phyloP scores from a whole-genome alignment of 495 filamentous ascomycete species.

The Parathielavia hyrcaniae region DNA sequence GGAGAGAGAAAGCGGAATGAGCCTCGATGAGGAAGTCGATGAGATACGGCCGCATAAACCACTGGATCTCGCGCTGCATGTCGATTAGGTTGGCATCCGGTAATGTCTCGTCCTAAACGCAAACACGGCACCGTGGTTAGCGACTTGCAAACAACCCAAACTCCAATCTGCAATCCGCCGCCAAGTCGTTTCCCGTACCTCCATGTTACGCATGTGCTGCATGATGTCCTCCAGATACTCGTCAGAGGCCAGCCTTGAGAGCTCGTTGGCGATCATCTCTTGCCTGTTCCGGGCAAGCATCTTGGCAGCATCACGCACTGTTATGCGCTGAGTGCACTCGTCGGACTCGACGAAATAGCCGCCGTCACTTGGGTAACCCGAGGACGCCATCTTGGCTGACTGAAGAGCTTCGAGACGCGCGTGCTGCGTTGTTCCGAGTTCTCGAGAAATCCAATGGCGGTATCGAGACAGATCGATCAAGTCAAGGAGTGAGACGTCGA shows the following conservation, averaged over 20 bases:
- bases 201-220: conserved; percentile 91
- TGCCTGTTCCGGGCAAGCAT: conserved; percentile 69
- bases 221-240: conserved; percentile 92
- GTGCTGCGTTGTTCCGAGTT: conserved; percentile 37
- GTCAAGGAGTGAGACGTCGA: conserved; percentile 44
- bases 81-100: conserved; percentile 97
- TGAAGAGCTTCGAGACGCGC: conserved; percentile 13
- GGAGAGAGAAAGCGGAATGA: conserved; percentile 85
- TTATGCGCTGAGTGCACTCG: conserved; percentile 48
- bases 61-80: conserved; percentile 97
- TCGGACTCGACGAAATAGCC: conserved; percentile 85
- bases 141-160: neutral
- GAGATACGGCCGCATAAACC: conserved; percentile 98
- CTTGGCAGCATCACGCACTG: conserved; percentile 66
- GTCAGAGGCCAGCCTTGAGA: conserved; percentile 72
- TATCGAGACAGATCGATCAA: conserved; percentile 32
- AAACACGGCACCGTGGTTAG: conserved; percentile 8
- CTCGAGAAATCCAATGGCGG: conserved; percentile 41
- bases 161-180: neutral
- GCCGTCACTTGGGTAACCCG: conserved; percentile 43
- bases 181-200: conserved; percentile 52
- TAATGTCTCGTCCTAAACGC: conserved; percentile 67
- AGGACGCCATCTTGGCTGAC: conserved; percentile 68
- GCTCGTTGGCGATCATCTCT: conserved; percentile 75
- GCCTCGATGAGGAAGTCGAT: conserved; percentile 98